phyloP scores from a whole-genome alignment of 2,329 filamentous ascomycete species.

The Metarhizium anisopliae region DNA sequence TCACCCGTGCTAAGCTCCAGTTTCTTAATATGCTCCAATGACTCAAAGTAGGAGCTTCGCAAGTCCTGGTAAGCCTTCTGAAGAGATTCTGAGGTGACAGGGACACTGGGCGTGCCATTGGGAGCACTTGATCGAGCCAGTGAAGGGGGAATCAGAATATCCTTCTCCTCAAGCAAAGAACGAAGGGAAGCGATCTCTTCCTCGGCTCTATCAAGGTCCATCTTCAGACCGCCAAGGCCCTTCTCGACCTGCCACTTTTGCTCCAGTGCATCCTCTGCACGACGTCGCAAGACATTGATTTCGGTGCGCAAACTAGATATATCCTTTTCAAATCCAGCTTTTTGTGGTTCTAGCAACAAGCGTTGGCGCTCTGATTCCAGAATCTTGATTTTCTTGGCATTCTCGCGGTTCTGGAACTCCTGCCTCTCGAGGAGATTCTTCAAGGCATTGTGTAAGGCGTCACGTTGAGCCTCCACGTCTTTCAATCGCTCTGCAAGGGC shows the following conservation, averaged over 20 bases:
- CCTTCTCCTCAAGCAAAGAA: conserved; percentile 69
- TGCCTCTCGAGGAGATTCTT: conserved; percentile 80
- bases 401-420: conserved; percentile 73
- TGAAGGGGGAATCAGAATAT: conserved; percentile 63
- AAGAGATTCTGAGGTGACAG: conserved; percentile 61
- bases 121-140: conserved; percentile 35
- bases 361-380: conserved; percentile 73
- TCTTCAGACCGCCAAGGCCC: conserved; percentile 78
- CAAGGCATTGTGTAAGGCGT: conserved; percentile 81
- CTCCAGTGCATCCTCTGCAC: conserved; percentile 88
- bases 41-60: conserved; percentile 59
- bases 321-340: conserved; percentile 75
- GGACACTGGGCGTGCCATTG: conserved; percentile 19
- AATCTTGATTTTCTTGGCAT: conserved; percentile 67
- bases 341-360: conserved; percentile 58
- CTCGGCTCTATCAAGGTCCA: conserved; percentile 92
- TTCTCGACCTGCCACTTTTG: conserved; percentile 97
- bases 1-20: conserved; percentile 43
- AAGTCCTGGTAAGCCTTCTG: conserved; percentile 67
- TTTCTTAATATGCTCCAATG: conserved; percentile 56
- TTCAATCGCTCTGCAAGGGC: conserved; percentile 71
- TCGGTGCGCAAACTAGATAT: conserved; percentile 73
- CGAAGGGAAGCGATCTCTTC: conserved; percentile 84
- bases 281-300: conserved; percentile 71
- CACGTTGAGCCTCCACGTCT: conserved; percentile 87